These are phyloP conservation scores for Escovopsis sp. DNA, from an alignment of 2,329 filamentous ascomycete genomes.

Conservation along the genomic window DNA sequence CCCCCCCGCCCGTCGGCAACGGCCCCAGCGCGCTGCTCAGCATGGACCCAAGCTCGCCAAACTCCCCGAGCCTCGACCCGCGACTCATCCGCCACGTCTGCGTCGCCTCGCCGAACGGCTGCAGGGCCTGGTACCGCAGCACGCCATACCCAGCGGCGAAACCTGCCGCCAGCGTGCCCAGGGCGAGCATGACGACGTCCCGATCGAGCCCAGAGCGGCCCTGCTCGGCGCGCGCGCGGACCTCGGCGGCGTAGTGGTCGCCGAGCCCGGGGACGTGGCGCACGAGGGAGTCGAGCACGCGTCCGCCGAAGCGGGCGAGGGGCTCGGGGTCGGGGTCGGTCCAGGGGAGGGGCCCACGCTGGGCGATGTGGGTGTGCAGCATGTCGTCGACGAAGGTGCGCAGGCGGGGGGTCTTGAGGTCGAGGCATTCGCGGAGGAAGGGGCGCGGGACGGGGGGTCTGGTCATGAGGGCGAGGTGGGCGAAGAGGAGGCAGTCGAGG, in stretches of 20 bases:
- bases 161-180: constrained; percentile 22
- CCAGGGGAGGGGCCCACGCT: constrained; percentile 15
- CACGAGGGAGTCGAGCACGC: constrained; percentile 21
- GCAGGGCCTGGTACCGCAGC: constrained; percentile 25
- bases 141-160: constrained; percentile 25
- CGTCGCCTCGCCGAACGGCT: constrained; percentile 29
- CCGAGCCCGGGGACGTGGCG: constrained; percentile 22
- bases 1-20: constrained; percentile 3
- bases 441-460: constrained; percentile 29
- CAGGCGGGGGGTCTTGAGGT: constrained; percentile 16
- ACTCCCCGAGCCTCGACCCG: constrained; percentile 23
- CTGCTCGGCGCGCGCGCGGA: constrained; percentile 22
- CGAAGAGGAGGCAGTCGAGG: constrained; percentile 68
- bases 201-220: constrained; percentile 19
- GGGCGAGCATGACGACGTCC: constrained; percentile 17
- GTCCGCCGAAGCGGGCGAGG: constrained; percentile 12
- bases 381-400: constrained; percentile 19
- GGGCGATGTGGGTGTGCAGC: constrained; percentile 10
- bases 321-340: constrained; percentile 9
- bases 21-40: constrained; percentile 21
- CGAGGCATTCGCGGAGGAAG: constrained; percentile 28
- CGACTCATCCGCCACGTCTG: constrained; percentile 27
- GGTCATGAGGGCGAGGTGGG: constrained; percentile 63
- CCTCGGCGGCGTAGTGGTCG: constrained; percentile 20
- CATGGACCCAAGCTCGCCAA: constrained; percentile 34